These are phyloP conservation scores for Spathaspora sp. DNA, from an alignment of 1,139 yeast genomes.

Conservation along the genomic window DNA sequence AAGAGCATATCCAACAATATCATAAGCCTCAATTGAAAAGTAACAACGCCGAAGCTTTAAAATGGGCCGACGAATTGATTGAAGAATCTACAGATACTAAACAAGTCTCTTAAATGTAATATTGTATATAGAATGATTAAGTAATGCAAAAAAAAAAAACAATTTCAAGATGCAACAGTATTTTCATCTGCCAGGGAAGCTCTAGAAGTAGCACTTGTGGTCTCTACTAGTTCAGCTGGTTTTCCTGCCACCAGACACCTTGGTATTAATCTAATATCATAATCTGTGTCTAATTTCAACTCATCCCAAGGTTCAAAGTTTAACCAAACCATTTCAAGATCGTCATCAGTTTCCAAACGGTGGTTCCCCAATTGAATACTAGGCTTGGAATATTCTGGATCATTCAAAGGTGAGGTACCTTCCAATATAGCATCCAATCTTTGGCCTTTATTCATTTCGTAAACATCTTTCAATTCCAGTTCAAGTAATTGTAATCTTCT, in stretches of 20 bases:
- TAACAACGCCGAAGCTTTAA: slow-evolving; percentile 20
- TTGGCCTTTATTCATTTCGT: slow-evolving; percentile 38
- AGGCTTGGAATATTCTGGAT: slow-evolving; percentile 32
- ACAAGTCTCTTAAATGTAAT: neutral
- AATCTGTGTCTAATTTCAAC: slow-evolving; percentile 44
- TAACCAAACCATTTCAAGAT: slow-evolving; percentile 46
- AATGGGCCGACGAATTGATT: slow-evolving; percentile 40
- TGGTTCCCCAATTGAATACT: slow-evolving; percentile 40
- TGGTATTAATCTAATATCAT: slow-evolving; percentile 47
- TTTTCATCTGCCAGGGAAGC: neutral
- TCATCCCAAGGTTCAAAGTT: slow-evolving; percentile 56
- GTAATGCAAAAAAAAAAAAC: neutral
- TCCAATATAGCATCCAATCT: slow-evolving; percentile 39
- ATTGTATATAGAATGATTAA: slow-evolving; percentile 1
- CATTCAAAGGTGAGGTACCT: slow-evolving; percentile 27
- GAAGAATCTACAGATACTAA: slow-evolving; percentile 15
- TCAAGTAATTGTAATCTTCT: slow-evolving; percentile 22
- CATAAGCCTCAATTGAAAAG: slow-evolving; percentile 21
- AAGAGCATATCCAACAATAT: slow-evolving; percentile 29
- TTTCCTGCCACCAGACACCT: slow-evolving; percentile 9
- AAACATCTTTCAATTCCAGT: slow-evolving; percentile 28
- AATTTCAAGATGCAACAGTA: neutral
- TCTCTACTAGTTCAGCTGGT: neutral
- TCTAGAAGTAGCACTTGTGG: neutral
- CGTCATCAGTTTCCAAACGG: slow-evolving; percentile 38